Base-by-base conservation (phyloP, 1,284 basidiomycete genomes). In the Fomitopsis betulina region DNA sequence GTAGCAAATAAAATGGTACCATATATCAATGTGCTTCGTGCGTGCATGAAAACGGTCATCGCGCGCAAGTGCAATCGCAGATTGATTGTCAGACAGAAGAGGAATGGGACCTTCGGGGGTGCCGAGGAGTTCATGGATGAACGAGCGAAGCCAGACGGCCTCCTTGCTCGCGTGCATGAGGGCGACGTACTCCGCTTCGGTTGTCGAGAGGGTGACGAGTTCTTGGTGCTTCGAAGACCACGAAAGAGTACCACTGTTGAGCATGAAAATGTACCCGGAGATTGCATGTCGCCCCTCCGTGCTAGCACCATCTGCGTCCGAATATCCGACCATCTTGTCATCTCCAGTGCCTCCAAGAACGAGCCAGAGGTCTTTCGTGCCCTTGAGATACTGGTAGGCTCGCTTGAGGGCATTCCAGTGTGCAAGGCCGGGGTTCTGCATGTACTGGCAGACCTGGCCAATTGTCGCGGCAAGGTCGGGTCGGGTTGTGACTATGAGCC, bases 1-100 rank as follows among this genome's bases (percentile, higher is more conserved):
- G n/a, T 75, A 71, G 0, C 73, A 66, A 4, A 76, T 59, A 39
- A 65, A 70, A 56, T 75, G 75, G 54, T 69, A 63, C 4, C 57
- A 57, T 19, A 75, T 63, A 45, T 72, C 69, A 49, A 77, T 73
- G 59, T 78, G 75, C 60, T 76, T 76, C 19, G 68, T 63, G 3
- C 67, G 55, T 1, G 61, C 53, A 50, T 70, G 68, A 49, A 23
- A 3, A 40, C 39, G 19, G 39, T 40, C 39, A 40, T 40, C 39
- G 27, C 27, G 7, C 7, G 27, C 27, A 7, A 30, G 27, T 30
- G 27, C 27, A 7, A 76, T 66, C 7, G 70, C 69, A 0, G 68
- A 60, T 23, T 69, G 58, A 59, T 75, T 76, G 62, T 77, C 73
- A 43, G 59, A 56, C 54, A 54, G 47, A 38, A 73, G 60, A 9